A percentile compares a stretch with the other conserved stretches of the same genome.
phyloP scores from a whole-genome alignment of 495 filamentous ascomycete genomes.

The Darksidea phi region DNA sequence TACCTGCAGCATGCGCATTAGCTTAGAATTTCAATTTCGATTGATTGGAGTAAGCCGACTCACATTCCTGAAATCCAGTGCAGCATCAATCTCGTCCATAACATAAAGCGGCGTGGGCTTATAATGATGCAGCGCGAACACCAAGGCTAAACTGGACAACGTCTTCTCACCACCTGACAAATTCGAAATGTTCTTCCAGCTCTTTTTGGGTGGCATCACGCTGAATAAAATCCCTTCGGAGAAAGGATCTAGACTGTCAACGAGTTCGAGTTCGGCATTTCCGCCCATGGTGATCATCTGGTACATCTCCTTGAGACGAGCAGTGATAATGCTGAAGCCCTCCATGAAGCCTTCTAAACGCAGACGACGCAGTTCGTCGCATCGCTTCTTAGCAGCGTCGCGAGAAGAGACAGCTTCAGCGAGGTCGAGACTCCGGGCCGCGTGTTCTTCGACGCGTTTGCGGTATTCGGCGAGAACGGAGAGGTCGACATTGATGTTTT shows the following conservation, averaged over 20 bases:
- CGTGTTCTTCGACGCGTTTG: slow-evolving; percentile 81
- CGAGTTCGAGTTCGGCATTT: slow-evolving; percentile 94
- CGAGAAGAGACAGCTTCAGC: slow-evolving; percentile 69
- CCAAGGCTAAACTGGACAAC: slow-evolving; percentile 84
- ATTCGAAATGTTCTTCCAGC: slow-evolving; percentile 98
- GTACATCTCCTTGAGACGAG: slow-evolving; percentile 98
- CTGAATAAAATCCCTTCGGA: slow-evolving; percentile 94
- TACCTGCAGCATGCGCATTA: slow-evolving; percentile 58
- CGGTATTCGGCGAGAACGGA: slow-evolving; percentile 91
- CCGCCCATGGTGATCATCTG: slow-evolving; percentile 99
- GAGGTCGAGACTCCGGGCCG: slow-evolving; percentile 76
- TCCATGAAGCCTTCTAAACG: slow-evolving; percentile 98
- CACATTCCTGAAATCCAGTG: slow-evolving; percentile 95
- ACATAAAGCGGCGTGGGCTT: slow-evolving; percentile 97
- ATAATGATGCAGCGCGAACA: slow-evolving; percentile 97
- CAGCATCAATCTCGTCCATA: slow-evolving; percentile 99
- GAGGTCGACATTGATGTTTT: slow-evolving; percentile 84
- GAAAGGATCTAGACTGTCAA: slow-evolving; percentile 94
- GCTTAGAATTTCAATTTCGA: not conserved
- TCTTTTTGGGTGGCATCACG: slow-evolving; percentile 99
- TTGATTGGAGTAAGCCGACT: slow-evolving; percentile 47
- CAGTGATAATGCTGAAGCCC: slow-evolving; percentile 90
- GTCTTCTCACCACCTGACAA: slow-evolving; percentile 96
- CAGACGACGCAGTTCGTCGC: slow-evolving; percentile 84
- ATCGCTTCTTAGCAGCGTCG: slow-evolving; percentile 82